Base-by-base conservation (phyloP, 2,329 filamentous ascomycete species). In the Beauveria medogensis region DNA sequence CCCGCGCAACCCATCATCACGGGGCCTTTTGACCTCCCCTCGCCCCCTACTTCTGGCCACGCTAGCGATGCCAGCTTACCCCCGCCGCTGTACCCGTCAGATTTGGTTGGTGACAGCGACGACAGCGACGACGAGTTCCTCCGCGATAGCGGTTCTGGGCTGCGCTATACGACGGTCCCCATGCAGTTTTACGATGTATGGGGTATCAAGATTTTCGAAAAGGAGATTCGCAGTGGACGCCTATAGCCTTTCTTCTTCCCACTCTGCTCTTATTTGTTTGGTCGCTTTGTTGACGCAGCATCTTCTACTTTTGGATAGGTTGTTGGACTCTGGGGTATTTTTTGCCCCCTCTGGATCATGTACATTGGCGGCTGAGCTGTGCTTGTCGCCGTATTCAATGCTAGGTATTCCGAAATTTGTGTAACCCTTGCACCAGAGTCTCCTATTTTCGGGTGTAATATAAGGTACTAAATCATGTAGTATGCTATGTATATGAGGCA, bases 131-230 rank as follows among this genome's bases (percentile, higher is more conserved):
- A 74, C 2, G 71, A 73, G 28, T 68, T 71, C 34, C 68, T 71
- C 10, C 65, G 65, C 37, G 71, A 71, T 59, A 67, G 64, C 48
- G 72, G 70, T 28, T 69, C 67, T 48, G 67, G 71, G 44, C 69
- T 75, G 55, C 68, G 72, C 18, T 72, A 72, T 59, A 74, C 70
- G 67, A 74, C 72, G 1, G 66, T 73, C 2, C 72, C 72, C 18
- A 60, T 75, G 44, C 73, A 71, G 46, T 75, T 74, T 62, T 74
- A 74, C 53, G 73, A 75, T 40, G 73, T 74, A 10, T 74, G 73
- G 73, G 81, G 76, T 0, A 75, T 85, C 41, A 76, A 75, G 63
- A 85, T 86, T 55, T 86, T 85, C 64, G 77, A 82, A 65, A 85
- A 84, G 70, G 82, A 85, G 67, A 70, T 85, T 54, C 73, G 79